These are phyloP conservation scores for Penicillium riverlandense DNA, from an alignment of 495 filamentous ascomycete species.

Conservation along the genomic window DNA sequence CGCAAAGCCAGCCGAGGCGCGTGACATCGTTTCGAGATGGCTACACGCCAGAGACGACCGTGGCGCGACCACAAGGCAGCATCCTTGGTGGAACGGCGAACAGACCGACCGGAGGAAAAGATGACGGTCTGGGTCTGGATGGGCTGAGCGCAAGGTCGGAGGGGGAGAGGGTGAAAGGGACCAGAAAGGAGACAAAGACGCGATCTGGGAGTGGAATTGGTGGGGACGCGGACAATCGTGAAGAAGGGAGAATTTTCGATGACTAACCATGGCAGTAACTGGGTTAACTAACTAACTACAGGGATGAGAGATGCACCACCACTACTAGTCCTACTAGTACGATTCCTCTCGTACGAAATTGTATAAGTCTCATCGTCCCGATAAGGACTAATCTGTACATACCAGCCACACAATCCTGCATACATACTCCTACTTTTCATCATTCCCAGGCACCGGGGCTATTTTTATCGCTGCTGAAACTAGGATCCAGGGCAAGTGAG, in stretches of 20 bases:
- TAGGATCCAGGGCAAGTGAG: neutral
- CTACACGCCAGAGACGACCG: constrained; percentile 34
- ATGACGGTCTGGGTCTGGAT: neutral
- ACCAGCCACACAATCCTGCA: neutral
- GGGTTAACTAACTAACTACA: no score
- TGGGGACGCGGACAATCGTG: no score
- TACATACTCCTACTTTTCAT: neutral
- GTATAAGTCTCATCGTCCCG: no score
- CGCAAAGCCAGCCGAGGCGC: constrained; percentile 75
- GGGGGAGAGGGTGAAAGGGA: neutral
- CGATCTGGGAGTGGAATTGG: no score
- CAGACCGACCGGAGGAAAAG: neutral
- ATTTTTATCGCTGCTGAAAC: no score
- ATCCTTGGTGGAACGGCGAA: constrained; percentile 25
- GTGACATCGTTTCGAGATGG: constrained; percentile 60
- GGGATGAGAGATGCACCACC: no score
- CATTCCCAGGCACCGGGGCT: neutral
- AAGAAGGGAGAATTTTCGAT: neutral
- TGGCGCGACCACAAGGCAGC: constrained; percentile 29
- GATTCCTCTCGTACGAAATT: no score
- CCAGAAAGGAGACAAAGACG: neutral
- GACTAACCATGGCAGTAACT: no score
- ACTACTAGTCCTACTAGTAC: no score
- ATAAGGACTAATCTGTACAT: no score
- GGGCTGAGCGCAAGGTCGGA: neutral